Conservation (phyloP, 352 stramenopile species). For the Globisporangium sylvaticum region DNA sequence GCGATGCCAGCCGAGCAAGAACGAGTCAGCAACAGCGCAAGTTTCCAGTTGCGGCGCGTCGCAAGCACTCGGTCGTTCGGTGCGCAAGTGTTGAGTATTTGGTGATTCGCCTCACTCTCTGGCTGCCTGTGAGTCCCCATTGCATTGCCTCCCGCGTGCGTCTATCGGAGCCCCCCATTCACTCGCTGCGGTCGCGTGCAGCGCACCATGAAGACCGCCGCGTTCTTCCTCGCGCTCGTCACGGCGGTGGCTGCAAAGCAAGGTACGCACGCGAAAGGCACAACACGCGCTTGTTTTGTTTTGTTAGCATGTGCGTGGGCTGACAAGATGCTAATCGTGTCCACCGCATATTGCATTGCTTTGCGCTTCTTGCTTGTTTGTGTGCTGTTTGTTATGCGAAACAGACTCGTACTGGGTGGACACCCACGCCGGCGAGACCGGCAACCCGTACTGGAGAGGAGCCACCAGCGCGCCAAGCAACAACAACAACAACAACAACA, state of each 20-base stretch:
- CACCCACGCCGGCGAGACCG: conserved; percentile 10
- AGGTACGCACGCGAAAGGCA: background rate
- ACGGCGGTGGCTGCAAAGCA: background rate
- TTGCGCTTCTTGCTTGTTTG: background rate
- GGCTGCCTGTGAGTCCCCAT: too few relatives aligned
- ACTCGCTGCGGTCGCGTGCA: background rate
- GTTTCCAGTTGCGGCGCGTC: background rate
- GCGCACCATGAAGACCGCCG: conserved; percentile 9
- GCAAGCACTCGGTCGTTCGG: background rate
- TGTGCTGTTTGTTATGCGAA: background rate
- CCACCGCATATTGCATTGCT: background rate
- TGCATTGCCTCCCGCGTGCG: background rate
- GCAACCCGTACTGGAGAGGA: conserved; percentile 14
- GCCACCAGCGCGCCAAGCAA: background rate
- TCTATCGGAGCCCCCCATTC: background rate
- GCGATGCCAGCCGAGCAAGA: background rate
- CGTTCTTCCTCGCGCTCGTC: background rate
- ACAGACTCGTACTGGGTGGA: conserved; percentile 10
- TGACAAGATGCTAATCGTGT: background rate
- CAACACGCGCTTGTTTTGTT: background rate
- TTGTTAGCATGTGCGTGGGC: background rate
- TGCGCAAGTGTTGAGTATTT: background rate
- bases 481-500: conserved; percentile 9
- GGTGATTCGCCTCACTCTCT: background rate
- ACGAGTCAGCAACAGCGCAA: background rate